Base-by-base conservation (phyloP, 768 basidiomycete genomes). In the Daedaleopsis nitida region DNA sequence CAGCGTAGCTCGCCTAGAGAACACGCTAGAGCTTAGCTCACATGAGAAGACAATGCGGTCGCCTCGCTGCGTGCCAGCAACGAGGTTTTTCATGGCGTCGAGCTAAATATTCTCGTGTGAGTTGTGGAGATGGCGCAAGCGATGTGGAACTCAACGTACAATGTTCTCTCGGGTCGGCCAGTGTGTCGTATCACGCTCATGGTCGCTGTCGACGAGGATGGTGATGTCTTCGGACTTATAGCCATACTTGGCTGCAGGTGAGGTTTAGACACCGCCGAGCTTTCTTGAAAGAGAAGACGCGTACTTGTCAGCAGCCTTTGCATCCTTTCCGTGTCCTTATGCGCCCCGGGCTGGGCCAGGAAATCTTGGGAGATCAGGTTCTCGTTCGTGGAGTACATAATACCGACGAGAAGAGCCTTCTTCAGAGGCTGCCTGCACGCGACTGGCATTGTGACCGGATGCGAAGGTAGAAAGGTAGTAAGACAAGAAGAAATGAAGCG, bases 31-130 rank as follows among this genome's bases (percentile, higher is more conserved):
- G 6, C 14, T 4, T 24, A 13, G 19, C 79, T 60, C 53, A 86
- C 84, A 86, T 50, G 84, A 83, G 57, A 86, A 84, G 62, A 86
- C 82, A 62, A 84, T 81, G 1, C 69, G 78, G 62, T 86, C 85
- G 0, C 81, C 80, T 3, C 77, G 59, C n/a, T 73, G 69, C 10
- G 78, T 79, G 32, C 70, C 81, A 23, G 70, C 62, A 0, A 84
- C 80, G 7, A 86, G 72, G 1, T 73, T 72, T 2, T 72, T 60
- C 51, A 85, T 80, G 32, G 80, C 78, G 14, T 64, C 66, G 21
- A 76, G 65, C 83, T 85, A 58, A 10, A 35, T 12, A 19, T 21
- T 47, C n/a, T n/a, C 49, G 32, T 9, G 21, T 21, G 4, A 11
- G n/a, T n/a, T 51, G 27, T n/a, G 17, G 17, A 35, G 17, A 27